Evolutionary conservation across 1,139 yeast genomes (phyloP).

Genomic region (Taiozyma onychis): DNA sequence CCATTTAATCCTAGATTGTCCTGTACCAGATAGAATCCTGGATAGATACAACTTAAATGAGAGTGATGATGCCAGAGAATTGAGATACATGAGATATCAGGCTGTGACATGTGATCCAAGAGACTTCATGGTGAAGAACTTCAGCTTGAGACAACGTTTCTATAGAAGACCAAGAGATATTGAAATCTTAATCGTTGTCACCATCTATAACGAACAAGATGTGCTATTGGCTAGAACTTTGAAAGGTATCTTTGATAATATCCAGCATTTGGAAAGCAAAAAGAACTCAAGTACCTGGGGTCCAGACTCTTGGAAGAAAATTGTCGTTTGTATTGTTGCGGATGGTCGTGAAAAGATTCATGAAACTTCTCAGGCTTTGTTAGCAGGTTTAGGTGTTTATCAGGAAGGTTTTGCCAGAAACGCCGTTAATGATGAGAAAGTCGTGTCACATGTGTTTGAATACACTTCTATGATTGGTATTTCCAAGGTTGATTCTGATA

Average conservation of each 20-base stretch:
- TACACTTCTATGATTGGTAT: slow-evolving; percentile 65
- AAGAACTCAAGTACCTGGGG: slow-evolving; percentile 73
- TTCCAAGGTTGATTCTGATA: slow-evolving; percentile 61
- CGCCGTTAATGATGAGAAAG: slow-evolving; percentile 79
- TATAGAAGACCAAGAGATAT: slow-evolving; percentile 69
- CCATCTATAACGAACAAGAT: slow-evolving; percentile 94
- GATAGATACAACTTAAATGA: slow-evolving; percentile 41
- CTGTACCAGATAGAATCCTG: slow-evolving; percentile 51
- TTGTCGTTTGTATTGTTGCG: slow-evolving; percentile 83
- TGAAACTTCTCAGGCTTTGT: slow-evolving; percentile 73
- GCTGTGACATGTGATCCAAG: slow-evolving; percentile 85
- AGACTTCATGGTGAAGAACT: slow-evolving; percentile 68
- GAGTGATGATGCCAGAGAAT: slow-evolving; percentile 57
- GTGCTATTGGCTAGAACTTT: slow-evolving; percentile 81
- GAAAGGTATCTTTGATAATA: slow-evolving; percentile 86
- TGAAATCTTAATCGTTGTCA: slow-evolving; percentile 81
- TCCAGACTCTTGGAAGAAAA: slow-evolving; percentile 87
- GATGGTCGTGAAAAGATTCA: slow-evolving; percentile 93
- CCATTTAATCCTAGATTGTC: slow-evolving; percentile 62
- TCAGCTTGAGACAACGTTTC: slow-evolving; percentile 68
- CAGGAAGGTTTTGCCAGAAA: slow-evolving; percentile 95
- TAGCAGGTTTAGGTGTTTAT: slow-evolving; percentile 90
- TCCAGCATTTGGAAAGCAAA: slow-evolving; percentile 72
- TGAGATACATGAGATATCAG: slow-evolving; percentile 74
- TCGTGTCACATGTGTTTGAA: slow-evolving; percentile 88